Conservation (phyloP, 768 basidiomycete species). For the Boletus subcaerulescens region DNA sequence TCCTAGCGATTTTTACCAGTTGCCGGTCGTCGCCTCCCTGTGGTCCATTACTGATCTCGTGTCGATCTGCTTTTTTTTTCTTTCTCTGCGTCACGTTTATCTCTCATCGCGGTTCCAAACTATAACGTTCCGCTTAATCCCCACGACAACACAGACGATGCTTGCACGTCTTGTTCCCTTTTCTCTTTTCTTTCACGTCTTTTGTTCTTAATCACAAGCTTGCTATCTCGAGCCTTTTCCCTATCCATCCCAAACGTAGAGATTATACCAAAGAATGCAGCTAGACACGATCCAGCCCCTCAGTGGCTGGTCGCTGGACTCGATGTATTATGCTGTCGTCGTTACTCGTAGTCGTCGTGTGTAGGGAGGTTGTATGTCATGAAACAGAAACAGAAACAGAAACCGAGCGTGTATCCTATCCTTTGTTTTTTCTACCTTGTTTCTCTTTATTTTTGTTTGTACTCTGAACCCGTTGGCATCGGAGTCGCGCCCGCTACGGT, state of each 20-base stretch:
- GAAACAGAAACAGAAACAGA: background rate
- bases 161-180: background rate
- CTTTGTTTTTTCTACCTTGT: too few species aligned
- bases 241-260: slow-evolving; percentile 14
- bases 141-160: slow-evolving; percentile 4
- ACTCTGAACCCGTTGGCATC: too few species aligned
- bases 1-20: background rate
- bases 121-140: slow-evolving; percentile 1
- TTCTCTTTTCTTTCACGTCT: background rate
- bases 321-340: background rate
- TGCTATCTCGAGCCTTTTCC: background rate
- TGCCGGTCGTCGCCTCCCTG: background rate
- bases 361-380: background rate
- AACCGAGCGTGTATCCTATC: background rate
- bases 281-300: slow-evolving; percentile 10
- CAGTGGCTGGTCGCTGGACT: background rate
- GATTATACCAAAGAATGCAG: slow-evolving; percentile 22
- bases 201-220: background rate
- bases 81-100: background rate
- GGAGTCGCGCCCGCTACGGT: too few species aligned
- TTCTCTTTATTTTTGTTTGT: too few species aligned
- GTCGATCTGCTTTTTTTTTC: background rate
- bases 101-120: slow-evolving; percentile 1
- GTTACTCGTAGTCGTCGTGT: background rate
- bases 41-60: background rate